Evolutionary conservation across 768 basidiomycete genomes (phyloP).

Genomic region (Leccinum olivaceopallidum): DNA sequence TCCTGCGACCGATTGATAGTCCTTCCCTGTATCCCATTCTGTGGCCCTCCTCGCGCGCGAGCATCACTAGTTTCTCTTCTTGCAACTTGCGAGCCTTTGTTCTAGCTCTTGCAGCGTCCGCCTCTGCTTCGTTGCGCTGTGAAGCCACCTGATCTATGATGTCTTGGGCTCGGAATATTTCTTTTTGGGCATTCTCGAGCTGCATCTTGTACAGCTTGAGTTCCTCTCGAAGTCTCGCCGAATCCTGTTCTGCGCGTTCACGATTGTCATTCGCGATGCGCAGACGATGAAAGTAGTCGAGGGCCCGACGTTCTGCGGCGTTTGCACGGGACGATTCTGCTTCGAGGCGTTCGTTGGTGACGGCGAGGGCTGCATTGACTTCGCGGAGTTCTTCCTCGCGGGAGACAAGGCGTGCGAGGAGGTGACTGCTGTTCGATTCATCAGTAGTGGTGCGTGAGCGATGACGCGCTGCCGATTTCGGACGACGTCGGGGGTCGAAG

Average conservation of each 20-base stretch:
- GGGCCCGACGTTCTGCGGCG: slow-evolving; percentile 46
- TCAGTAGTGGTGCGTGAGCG: slow-evolving; percentile 30
- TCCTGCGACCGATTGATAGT: slow-evolving; percentile 33
- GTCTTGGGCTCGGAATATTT: slow-evolving; percentile 44
- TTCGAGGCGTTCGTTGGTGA: slow-evolving; percentile 37
- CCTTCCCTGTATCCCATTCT: slow-evolving; percentile 44
- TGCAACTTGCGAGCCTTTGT: slow-evolving; percentile 44
- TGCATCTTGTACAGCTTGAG: slow-evolving; percentile 47
- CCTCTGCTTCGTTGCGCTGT: slow-evolving; percentile 46
- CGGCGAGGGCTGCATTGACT: slow-evolving; percentile 27
- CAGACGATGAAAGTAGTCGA: slow-evolving; percentile 45
- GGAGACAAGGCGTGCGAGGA: slow-evolving; percentile 32
- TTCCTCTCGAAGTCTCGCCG: slow-evolving; percentile 40
- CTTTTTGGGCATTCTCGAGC: slow-evolving; percentile 44
- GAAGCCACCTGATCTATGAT: slow-evolving; percentile 43
- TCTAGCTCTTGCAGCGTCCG: slow-evolving; percentile 44
- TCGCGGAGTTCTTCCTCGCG: slow-evolving; percentile 34
- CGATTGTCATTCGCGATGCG: slow-evolving; percentile 42
- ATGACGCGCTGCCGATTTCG: slow-evolving; percentile 30
- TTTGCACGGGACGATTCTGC: slow-evolving; percentile 43
- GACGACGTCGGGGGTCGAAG: slow-evolving; percentile 18
- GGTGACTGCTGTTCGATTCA: slow-evolving; percentile 30
- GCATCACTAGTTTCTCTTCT: slow-evolving; percentile 41
- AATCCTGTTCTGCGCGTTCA: slow-evolving; percentile 39
- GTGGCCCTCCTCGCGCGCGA: slow-evolving; percentile 46